Conservation (phyloP, 345 rosid species). For the Rhizophora apiculata region DNA sequence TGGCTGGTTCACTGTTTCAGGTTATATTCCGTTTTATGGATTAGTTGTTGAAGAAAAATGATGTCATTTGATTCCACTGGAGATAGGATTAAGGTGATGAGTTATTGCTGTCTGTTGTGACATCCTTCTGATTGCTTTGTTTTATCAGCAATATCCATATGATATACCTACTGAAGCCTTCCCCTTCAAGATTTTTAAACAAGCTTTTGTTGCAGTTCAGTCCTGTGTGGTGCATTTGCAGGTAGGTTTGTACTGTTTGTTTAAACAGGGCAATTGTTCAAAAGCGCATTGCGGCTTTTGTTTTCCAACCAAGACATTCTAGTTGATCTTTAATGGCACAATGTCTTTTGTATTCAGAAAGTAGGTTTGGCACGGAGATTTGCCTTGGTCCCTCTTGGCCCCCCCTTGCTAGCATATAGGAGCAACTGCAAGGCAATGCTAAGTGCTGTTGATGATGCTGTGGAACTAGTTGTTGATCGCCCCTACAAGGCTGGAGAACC, state of each 20-base stretch:
- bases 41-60: neutral
- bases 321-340: slow-evolving; percentile 14
- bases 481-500: slow-evolving; percentile 85
- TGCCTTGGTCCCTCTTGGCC: slow-evolving; percentile 98
- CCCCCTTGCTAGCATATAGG: slow-evolving; percentile 86
- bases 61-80: neutral
- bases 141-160: slow-evolving; percentile 85
- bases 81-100: neutral
- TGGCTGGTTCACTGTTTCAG: slow-evolving; percentile 99
- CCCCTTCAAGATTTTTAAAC: slow-evolving; percentile 86
- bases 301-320: neutral
- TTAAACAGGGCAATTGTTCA: neutral
- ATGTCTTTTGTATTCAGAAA: slow-evolving; percentile 51
- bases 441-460: slow-evolving; percentile 77
- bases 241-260: slow-evolving; percentile 36
- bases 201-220: slow-evolving; percentile 95
- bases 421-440: slow-evolving; percentile 96
- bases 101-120: too few relatives aligned
- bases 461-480: slow-evolving; percentile 82
- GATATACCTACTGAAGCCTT: slow-evolving; percentile 98
- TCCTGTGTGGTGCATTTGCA: slow-evolving; percentile 97
- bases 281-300: neutral
- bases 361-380: slow-evolving; percentile 94
- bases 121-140: slow-evolving; percentile 8
- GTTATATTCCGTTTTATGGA: slow-evolving; percentile 30